Conservation (phyloP, 2,329 filamentous ascomycete species). For the Sclerotinia spermophila region DNA sequence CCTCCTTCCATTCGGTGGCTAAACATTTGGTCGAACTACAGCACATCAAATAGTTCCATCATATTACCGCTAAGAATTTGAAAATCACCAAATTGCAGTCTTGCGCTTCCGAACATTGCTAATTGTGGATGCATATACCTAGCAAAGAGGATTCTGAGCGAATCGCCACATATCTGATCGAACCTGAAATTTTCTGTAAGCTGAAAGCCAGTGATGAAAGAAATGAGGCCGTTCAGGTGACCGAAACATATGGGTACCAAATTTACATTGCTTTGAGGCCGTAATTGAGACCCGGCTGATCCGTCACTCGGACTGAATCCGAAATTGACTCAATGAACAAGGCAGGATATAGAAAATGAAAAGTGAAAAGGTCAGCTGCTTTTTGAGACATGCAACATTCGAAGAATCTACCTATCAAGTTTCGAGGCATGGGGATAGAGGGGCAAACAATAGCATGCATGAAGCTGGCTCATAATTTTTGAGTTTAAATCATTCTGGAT, state of each 20-base stretch:
- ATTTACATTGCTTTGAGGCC: neutral
- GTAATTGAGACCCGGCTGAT: neutral
- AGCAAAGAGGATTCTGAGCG: neutral
- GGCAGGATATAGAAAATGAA: neutral
- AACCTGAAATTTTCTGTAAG: neutral
- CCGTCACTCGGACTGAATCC: no score
- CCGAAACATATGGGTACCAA: neutral
- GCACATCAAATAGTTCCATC: neutral
- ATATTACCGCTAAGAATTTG: neutral
- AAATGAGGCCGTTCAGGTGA: neutral
- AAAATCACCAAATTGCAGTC: neutral
- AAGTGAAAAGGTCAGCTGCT: neutral
- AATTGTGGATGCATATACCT: neutral
- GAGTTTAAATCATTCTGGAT: neutral
- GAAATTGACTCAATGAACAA: no score
- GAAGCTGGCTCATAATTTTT: neutral
- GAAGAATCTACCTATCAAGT: neutral
- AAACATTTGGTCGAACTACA: neutral
- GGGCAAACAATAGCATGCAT: neutral
- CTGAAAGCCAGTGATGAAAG: neutral
- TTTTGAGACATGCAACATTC: neutral
- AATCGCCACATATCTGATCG: neutral
- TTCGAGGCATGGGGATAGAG: neutral
- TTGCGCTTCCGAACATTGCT: neutral
- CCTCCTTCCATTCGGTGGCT: neutral